Evolutionary conservation across 2,329 filamentous ascomycete genomes (phyloP), one percentile per base, ranked within the genome.

Genomic region (Aspergillus eucalypticola): DNA sequence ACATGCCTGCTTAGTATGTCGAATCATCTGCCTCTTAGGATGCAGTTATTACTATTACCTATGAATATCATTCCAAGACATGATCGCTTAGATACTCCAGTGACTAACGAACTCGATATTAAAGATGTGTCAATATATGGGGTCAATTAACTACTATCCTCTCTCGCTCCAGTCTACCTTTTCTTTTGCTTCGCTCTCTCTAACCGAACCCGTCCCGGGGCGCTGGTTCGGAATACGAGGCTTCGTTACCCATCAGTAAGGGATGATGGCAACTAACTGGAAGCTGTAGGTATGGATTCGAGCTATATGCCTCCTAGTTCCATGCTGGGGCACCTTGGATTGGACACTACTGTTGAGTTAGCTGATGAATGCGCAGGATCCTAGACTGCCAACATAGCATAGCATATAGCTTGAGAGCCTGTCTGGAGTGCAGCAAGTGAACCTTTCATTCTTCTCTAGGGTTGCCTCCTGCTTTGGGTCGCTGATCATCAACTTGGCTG

Each of bases 141-240:
- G 32, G 32, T 35, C 8, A 32, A 10, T 32, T 4, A 32, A 11
- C 10, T 32, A 32, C 25, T 6, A 39, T 35, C 29, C 50, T 3
- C 11, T 13, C 19, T 52, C 15, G 19, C 32, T 39, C 10, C 3
- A 23, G 19, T 25, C 21, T 42, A n/a, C 32, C 23, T 27, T 23
- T 27, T 27, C 29, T 29, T 23, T 27, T 10, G 44, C 27, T 10
- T 19, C 23, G 11, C 38, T 29, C 35, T 39, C 32, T 41, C 35
- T 48, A 41, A 32, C 51, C 51, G 51, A 54, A 54, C 17, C 51
- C 51, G 51, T 42, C 52, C 38, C 21, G 52, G 38, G 52, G 23
- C 17, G 27, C 21, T 54, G 51, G 51, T 54, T 54, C 50, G n/a
- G 25, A 23, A 54, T 41, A 54, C 51, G 51, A 54, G 51, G 35